Base-by-base conservation (phyloP, 805 yeast genomes). In the Kuraishia piskuri region DNA sequence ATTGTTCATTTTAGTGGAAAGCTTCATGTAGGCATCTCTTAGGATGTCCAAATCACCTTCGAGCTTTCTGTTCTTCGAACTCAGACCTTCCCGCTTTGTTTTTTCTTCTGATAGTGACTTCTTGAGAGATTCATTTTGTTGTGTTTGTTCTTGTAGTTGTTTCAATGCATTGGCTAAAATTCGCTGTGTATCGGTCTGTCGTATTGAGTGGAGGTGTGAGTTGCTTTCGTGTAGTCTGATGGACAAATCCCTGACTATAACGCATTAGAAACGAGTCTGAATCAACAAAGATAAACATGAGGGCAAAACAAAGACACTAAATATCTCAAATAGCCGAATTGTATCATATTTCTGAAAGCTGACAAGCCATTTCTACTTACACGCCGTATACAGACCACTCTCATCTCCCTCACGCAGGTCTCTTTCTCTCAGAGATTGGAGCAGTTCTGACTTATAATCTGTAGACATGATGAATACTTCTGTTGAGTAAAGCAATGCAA, bases 331-430 rank as follows among this genome's bases (percentile, higher is more conserved):
- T n/a, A n/a, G n/a, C n/a, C n/a, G n/a, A n/a, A n/a, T n/a, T n/a
- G n/a, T n/a, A n/a, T n/a, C n/a, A n/a, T n/a, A n/a, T n/a, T n/a
- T n/a, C n/a, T n/a, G n/a, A n/a, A n/a, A n/a, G n/a, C n/a, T n/a
- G n/a, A n/a, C n/a, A n/a, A n/a, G n/a, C n/a, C n/a, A n/a, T 31
- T 10, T 31, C 48, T 45, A 45, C 48, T 45, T 45, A 45, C 48
- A 49, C 9, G 44, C 7, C n/a, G 4, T 4, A n/a, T 49, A 49
- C 14, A 26, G 20, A 4, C 24, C 22, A 26, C 22, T 7, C n/a
- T 17, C 51, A n/a, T n/a, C 10, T 31, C 10, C n/a, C 22, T 26
- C 44, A 25, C 22, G 14, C 45, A 1, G 24, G 51, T 49, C 46
- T n/a, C 40, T 12, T 10, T 24, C 45, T 20, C 45, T 31, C n/a